phyloP scores from a whole-genome alignment of 2,329 filamentous ascomycete genomes.

The Xylariaceae sp. region DNA sequence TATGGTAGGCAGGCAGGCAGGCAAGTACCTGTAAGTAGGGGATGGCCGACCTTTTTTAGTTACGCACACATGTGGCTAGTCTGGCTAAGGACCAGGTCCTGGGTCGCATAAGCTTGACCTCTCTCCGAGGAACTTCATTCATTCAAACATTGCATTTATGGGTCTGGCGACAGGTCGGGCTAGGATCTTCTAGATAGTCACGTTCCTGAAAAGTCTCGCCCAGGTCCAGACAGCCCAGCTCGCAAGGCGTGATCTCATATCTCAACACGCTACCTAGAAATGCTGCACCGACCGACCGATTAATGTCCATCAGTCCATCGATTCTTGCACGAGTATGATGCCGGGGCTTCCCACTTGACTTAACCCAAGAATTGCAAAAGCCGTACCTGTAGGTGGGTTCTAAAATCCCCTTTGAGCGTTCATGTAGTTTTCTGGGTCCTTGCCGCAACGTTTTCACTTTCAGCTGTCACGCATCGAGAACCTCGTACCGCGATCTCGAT shows the following conservation, averaged over 20 bases:
- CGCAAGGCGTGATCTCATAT: conserved; percentile 25
- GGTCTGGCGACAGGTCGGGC: conserved; percentile 15
- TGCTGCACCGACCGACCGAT: conserved; percentile 16
- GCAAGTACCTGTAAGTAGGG: too few relatives aligned
- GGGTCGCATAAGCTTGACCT: conserved; percentile 24
- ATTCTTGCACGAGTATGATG: conserved; percentile 22
- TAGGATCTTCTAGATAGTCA: conserved; percentile 25
- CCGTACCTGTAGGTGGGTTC: conserved; percentile 25
- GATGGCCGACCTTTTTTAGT: conserved; percentile 6
- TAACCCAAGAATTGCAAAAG: conserved; percentile 10
- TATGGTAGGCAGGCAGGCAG: too few relatives aligned
- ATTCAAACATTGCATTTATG: conserved; percentile 21
- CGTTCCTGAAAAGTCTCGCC: conserved; percentile 27
- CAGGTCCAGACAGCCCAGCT: conserved; percentile 11
- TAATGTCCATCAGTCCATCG: conserved; percentile 26
- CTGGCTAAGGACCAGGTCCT: conserved; percentile 17
- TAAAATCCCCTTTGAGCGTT: conserved; percentile 7
- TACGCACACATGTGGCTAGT: conserved; percentile 3
- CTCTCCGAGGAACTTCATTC: background rate
- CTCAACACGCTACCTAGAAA: conserved; percentile 21
- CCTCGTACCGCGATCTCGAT: conserved; percentile 22
- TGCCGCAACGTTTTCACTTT: conserved; percentile 21
- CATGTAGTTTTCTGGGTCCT: conserved; percentile 26
- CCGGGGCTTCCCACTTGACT: conserved; percentile 19
- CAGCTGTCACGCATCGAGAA: conserved; percentile 24